A percentile compares a stretch with the other conserved stretches of the same genome.
These are phyloP conservation scores for Aspergillus olivimuriae DNA, from an alignment of 495 filamentous ascomycete species.

Conservation along the genomic window DNA sequence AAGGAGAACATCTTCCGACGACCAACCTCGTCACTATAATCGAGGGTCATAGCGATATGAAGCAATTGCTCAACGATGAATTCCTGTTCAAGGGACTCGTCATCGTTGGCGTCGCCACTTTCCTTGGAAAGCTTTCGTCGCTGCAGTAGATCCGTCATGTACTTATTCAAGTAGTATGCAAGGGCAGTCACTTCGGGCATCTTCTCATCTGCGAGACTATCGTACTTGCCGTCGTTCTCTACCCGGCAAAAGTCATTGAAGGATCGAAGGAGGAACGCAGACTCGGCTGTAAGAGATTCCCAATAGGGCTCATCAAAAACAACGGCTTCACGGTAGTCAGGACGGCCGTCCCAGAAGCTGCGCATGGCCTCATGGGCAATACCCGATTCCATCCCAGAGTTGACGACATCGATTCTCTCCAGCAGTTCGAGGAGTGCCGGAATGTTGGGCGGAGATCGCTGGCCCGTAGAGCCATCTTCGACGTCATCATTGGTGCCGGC, in stretches of 20 bases:
- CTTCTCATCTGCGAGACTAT: slow-evolving; percentile 76
- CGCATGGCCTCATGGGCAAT: slow-evolving; percentile 89
- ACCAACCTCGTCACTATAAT: slow-evolving; percentile 94
- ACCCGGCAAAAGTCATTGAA: slow-evolving; percentile 88
- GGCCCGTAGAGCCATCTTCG: slow-evolving; percentile 36
- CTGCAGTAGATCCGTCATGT: slow-evolving; percentile 70
- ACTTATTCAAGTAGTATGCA: slow-evolving; percentile 72
- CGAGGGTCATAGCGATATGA: slow-evolving; percentile 82
- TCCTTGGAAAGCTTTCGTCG: slow-evolving; percentile 51
- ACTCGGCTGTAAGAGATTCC: slow-evolving; percentile 78
- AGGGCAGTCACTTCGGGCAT: slow-evolving; percentile 91
- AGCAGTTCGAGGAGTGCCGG: slow-evolving; percentile 81
- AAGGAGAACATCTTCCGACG: slow-evolving; percentile 91
- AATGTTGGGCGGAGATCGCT: slow-evolving; percentile 56
- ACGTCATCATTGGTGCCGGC: slow-evolving; percentile 53
- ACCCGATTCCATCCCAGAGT: slow-evolving; percentile 82
- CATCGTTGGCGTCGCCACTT: slow-evolving; percentile 60
- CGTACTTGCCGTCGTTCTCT: slow-evolving; percentile 62
- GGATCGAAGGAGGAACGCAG: slow-evolving; percentile 77
- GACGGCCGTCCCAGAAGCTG: slow-evolving; percentile 90
- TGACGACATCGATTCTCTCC: slow-evolving; percentile 88
- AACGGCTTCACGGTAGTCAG: slow-evolving; percentile 80
- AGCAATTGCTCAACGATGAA: slow-evolving; percentile 94
- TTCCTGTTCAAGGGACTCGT: slow-evolving; percentile 77
- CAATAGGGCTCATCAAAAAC: slow-evolving; percentile 82